Evolutionary conservation across 2,329 filamentous ascomycete genomes (phyloP).

Genomic region (Acarospora socialis): DNA sequence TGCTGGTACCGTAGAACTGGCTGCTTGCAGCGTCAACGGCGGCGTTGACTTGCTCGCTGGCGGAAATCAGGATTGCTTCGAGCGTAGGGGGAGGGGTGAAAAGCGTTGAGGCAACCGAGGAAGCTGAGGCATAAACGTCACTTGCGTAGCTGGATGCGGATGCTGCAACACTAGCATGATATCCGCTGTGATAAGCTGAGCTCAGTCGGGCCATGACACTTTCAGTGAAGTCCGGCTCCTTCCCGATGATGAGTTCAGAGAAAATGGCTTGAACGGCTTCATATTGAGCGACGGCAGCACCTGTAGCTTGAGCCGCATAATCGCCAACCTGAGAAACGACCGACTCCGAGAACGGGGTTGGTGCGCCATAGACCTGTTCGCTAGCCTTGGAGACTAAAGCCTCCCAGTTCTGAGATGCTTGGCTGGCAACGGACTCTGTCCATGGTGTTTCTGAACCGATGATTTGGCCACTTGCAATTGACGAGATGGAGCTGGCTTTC

Average conservation of each 20-base stretch:
- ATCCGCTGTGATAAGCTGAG: conserved; percentile 55
- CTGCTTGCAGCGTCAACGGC: conserved; percentile 45
- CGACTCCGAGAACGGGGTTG: conserved; percentile 36
- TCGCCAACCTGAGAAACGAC: conserved; percentile 38
- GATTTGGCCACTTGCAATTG: conserved; percentile 31
- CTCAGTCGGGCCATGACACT: conserved; percentile 60
- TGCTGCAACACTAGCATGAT: conserved; percentile 22
- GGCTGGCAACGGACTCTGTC: conserved; percentile 40
- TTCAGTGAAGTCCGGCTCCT: conserved; percentile 68
- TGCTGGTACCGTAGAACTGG: conserved; percentile 43
- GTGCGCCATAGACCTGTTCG: conserved; percentile 54
- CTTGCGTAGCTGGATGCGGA: conserved; percentile 40
- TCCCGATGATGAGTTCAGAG: conserved; percentile 61
- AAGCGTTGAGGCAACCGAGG: conserved; percentile 19
- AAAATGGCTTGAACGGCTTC: conserved; percentile 56
- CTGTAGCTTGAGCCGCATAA: conserved; percentile 49
- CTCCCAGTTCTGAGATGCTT: conserved; percentile 50
- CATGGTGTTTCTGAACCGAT: conserved; percentile 35
- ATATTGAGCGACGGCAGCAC: conserved; percentile 49
- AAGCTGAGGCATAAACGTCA: conserved; percentile 30
- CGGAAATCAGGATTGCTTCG: conserved; percentile 43
- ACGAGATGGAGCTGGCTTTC: conserved; percentile 30
- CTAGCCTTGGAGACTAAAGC: conserved; percentile 50
- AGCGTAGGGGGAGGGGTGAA: conserved; percentile 38
- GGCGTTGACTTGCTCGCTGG: conserved; percentile 41